phyloP scores from a whole-genome alignment of 129 eudicot species.

The Sambucus nigra region DNA sequence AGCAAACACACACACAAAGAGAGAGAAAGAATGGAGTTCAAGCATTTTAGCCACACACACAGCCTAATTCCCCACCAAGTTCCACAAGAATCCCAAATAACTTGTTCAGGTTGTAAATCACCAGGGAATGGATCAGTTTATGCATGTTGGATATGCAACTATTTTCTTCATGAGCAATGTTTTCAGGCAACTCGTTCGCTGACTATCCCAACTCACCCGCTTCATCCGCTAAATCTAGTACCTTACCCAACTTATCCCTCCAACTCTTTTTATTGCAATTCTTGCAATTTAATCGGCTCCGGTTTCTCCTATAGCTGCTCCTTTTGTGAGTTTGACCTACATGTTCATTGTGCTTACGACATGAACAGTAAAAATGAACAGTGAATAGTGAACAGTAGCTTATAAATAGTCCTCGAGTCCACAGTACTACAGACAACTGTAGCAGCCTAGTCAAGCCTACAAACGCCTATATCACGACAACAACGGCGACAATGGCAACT shows the following conservation, averaged over 20 bases:
- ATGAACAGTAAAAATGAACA: too few relatives aligned
- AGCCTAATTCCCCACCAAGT: slow-evolving; percentile 17
- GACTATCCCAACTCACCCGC: slow-evolving; percentile 48
- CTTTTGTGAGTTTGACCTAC: slow-evolving; percentile 65
- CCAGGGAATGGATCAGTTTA: slow-evolving; percentile 21
- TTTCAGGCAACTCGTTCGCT: slow-evolving; percentile 52
- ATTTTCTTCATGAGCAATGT: slow-evolving; percentile 39
- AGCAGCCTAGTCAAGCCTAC: too few relatives aligned
- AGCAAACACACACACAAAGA: too few relatives aligned
- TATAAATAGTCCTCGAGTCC: too few relatives aligned
- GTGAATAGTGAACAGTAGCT: too few relatives aligned
- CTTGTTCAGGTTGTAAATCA: slow-evolving; percentile 26
- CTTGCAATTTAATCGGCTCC: slow-evolving; percentile 34
- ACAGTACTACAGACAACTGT: too few relatives aligned
- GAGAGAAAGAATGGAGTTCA: slow-evolving; percentile 17
- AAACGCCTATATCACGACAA: too few relatives aligned
- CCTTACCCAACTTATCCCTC: slow-evolving; percentile 75
- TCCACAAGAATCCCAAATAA: slow-evolving; percentile 14
- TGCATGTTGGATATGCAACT: slow-evolving; percentile 27
- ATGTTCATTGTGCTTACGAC: slow-evolving; percentile 51
- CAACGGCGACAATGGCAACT: too few relatives aligned
- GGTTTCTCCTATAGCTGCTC: slow-evolving; percentile 58
- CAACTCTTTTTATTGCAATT: slow-evolving; percentile 42
- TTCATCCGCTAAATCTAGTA: slow-evolving; percentile 45
- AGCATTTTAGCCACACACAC: slow-evolving; percentile 34